Evolutionary conservation across 768 basidiomycete species (phyloP), one percentile per base, ranked within the genome.

Genomic region (Auricularia auricula-judae): DNA sequence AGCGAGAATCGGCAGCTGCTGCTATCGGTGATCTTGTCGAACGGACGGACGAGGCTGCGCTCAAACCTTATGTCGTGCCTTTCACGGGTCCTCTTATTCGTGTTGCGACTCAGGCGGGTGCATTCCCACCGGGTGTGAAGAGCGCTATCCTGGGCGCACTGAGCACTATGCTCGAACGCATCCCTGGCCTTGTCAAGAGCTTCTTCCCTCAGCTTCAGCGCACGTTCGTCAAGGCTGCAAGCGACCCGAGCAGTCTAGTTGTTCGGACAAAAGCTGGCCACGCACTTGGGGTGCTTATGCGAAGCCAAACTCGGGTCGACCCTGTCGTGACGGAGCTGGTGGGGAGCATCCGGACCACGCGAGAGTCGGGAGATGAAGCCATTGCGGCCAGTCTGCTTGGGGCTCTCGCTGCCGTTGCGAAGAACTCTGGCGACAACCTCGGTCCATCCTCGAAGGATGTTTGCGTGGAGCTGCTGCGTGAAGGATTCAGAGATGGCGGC

Each of bases 121-220:
- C 89, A 0, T 91, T 93, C 73, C 93, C 97, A 5, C 90, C 95
- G 0, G 91, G 87, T 23, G 93, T 98, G 74, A 98, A 98, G 77
- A 85, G 85, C 3, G 94, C 89, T 12, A 95, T 99, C 68, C 81
- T 99, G 36, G 84, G 82, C 39, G 91, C 95, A 4, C 82, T 99
- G 61, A 84, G 86, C 0, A 84, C 86, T 23, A 91, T 98, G 85
- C 79, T 98, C 53, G 85, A 86, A 67, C 82, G 84, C 56, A 94
- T 97, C 29, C 94, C 95, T 0, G 78, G 81, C 3, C 91, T 96
- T 68, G 93, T 98, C 69, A 92, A 91, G 74, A 96, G 96, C 2
- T 98, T 98, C 86, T 98, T 98, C 83, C 97, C 96, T 2, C 97
- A 98, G 70, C 77, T 98, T 39, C 96, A 98, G 71, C 85, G 95